A percentile compares a stretch with the other conserved stretches of the same genome.
Conservation (phyloP, 257 asterid genomes). For the Avicennia marina region DNA sequence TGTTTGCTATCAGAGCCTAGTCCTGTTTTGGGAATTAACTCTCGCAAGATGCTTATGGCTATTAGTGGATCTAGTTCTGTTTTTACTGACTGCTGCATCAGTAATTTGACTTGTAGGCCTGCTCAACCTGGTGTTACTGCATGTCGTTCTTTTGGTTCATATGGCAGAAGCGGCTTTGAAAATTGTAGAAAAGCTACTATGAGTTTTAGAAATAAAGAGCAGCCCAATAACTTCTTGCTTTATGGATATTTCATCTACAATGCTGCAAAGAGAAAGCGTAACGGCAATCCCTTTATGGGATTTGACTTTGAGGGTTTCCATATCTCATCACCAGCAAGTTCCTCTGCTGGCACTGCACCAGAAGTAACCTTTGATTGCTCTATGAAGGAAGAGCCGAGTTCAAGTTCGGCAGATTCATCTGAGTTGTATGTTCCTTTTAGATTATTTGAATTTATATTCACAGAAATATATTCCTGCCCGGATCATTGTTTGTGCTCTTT, state of each 20-base stretch:
- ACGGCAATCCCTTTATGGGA: conserved; percentile 28
- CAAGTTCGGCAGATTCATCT: conserved; percentile 39
- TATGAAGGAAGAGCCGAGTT: conserved; percentile 29
- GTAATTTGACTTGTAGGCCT: conserved; percentile 28
- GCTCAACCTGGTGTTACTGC: conserved; percentile 27
- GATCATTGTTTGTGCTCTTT: too few relatives aligned
- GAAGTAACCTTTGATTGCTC: conserved; percentile 50
- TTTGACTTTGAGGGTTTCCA: conserved; percentile 44
- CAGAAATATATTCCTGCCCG: background rate
- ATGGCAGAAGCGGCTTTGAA: conserved; percentile 27
- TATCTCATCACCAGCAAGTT: conserved; percentile 40
- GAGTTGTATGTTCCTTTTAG: conserved; percentile 40
- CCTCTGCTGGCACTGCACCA: conserved; percentile 53
- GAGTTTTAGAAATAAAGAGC: conserved; percentile 51
- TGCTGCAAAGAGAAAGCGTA: conserved; percentile 40
- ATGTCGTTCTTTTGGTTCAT: conserved; percentile 27
- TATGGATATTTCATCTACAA: conserved; percentile 56
- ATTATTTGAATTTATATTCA: background rate
- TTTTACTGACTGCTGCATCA: conserved; percentile 18
- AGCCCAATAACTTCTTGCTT: conserved; percentile 47
- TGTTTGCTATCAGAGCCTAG: conserved; percentile 37
- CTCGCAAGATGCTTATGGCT: conserved; percentile 44
- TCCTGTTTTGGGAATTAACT: conserved; percentile 22
- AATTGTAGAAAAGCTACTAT: conserved; percentile 47
- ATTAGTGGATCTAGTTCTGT: conserved; percentile 35